These are phyloP conservation scores for Plasmodium falciparum DNA, from an alignment of 169 alveolate genomes.

Conservation along the genomic window DNA sequence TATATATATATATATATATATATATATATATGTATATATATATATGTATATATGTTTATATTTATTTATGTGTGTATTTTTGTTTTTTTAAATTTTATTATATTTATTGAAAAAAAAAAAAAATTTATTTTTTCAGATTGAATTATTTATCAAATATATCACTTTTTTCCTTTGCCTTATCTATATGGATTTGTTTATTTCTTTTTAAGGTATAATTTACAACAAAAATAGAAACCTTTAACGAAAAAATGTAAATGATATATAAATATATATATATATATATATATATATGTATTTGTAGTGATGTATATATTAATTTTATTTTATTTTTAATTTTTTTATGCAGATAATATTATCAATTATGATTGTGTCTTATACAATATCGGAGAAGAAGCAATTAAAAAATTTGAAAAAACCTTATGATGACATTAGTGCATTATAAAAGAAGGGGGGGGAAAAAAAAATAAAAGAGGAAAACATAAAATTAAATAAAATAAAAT, in stretches of 20 bases:
- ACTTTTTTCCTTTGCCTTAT: constrained; percentile 58
- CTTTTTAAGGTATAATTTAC: constrained; percentile 54
- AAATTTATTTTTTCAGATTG: constrained; percentile 35
- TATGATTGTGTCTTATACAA: constrained; percentile 72
- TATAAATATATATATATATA: constrained; percentile 1
- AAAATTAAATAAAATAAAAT: neutral
- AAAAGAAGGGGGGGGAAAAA: neutral
- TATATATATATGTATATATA: neutral
- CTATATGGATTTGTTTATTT: constrained; percentile 72
- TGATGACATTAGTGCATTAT: constrained; percentile 74
- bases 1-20: constrained; percentile 21
- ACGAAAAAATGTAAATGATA: neutral
- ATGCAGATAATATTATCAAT: constrained; percentile 57
- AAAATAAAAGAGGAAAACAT: neutral
- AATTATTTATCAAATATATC: constrained; percentile 73
- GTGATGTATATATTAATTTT: neutral
- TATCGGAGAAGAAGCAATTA: constrained; percentile 62
- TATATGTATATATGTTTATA: neutral
- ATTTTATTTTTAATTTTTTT: neutral
- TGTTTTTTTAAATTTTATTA: neutral
- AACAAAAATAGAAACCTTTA: no score
- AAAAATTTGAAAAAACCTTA: constrained; percentile 59
- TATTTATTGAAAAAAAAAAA: neutral
- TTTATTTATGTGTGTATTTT: neutral
- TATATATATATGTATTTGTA: neutral